These are phyloP conservation scores for Colletotrichum tamarilloi DNA, from an alignment of 2,329 filamentous ascomycete genomes.

Conservation along the genomic window DNA sequence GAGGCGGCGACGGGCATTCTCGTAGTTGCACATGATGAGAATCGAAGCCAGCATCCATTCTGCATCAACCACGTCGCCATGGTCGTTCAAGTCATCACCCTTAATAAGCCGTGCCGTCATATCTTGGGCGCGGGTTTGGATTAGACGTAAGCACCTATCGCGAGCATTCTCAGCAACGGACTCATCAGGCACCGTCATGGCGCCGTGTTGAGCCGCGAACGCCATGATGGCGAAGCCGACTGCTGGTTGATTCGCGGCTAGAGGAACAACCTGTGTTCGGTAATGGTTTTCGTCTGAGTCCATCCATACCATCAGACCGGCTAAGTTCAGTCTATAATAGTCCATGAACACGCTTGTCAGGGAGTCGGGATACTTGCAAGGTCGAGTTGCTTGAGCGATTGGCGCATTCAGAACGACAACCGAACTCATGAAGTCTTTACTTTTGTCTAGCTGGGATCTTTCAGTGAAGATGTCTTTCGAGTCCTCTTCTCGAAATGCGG, in stretches of 20 bases:
- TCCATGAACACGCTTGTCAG: not conserved
- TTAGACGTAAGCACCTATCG: not conserved
- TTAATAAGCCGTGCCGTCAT: slow-evolving; percentile 40
- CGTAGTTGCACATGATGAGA: slow-evolving; percentile 42
- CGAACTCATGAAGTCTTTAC: slow-evolving; percentile 34
- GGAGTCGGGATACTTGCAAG: not conserved
- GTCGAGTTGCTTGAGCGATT: not conserved
- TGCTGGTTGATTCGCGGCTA: not conserved
- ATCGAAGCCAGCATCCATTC: slow-evolving; percentile 46
- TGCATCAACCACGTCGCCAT: slow-evolving; percentile 40
- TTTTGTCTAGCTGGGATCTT: not conserved
- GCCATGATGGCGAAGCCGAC: not conserved
- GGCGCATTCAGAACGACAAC: not conserved
- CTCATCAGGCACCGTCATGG: not conserved
- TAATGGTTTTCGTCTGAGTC: not conserved
- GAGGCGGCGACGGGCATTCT: slow-evolving; percentile 42
- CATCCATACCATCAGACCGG: not conserved
- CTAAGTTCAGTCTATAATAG: not conserved
- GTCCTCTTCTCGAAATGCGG: not conserved
- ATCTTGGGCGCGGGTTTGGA: slow-evolving; percentile 16
- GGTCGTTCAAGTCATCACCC: slow-evolving; percentile 38
- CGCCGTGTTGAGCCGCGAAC: not conserved
- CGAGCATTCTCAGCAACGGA: not conserved
- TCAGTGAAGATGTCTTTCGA: not conserved
- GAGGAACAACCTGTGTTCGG: not conserved